Evolutionary conservation across 116 monocot genomes (phyloP).

Genomic region (Trichopus zeylanicus): DNA sequence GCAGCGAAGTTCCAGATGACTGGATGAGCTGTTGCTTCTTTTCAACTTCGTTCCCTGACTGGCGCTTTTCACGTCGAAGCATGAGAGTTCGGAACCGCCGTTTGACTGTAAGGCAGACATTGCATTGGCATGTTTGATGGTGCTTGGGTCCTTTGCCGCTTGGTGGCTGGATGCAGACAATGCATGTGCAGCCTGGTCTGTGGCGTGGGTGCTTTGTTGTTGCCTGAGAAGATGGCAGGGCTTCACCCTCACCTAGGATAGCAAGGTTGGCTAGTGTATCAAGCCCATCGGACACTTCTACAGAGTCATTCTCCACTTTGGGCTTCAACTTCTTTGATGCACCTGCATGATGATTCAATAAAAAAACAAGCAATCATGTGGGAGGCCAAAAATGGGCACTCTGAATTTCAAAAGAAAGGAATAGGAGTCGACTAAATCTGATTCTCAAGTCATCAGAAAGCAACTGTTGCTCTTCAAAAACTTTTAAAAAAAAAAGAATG

Average conservation of each 20-base stretch:
- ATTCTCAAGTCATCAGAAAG: too few relatives aligned
- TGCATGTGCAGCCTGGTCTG: constrained; percentile 80
- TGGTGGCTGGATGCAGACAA: constrained; percentile 93
- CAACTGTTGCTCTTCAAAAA: too few relatives aligned
- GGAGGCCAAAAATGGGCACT: too few relatives aligned
- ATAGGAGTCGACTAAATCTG: too few relatives aligned
- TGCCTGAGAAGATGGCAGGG: constrained; percentile 36
- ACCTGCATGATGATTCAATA: constrained; percentile 13
- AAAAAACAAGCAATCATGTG: too few relatives aligned
- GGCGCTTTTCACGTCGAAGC: constrained; percentile 63
- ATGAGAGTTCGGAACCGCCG: constrained; percentile 79
- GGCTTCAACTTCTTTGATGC: constrained; percentile 36
- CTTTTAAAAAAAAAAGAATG: too few relatives aligned
- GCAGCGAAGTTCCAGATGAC: constrained; percentile 3
- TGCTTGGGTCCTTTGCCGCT: constrained; percentile 97
- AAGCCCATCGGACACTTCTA: constrained; percentile 61
- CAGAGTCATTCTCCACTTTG: constrained; percentile 36
- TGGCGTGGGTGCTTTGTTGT: constrained; percentile 90
- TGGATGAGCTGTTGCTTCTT: constrained; percentile 17
- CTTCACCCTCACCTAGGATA: constrained; percentile 59
- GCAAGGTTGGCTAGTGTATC: constrained; percentile 85
- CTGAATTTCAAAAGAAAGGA: too few relatives aligned
- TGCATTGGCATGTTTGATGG: constrained; percentile 63
- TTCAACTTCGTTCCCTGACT: constrained; percentile 57
- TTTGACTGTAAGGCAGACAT: constrained; percentile 71